Base-by-base conservation (phyloP, 495 filamentous ascomycete genomes). In the Schizothecium vesticola region DNA sequence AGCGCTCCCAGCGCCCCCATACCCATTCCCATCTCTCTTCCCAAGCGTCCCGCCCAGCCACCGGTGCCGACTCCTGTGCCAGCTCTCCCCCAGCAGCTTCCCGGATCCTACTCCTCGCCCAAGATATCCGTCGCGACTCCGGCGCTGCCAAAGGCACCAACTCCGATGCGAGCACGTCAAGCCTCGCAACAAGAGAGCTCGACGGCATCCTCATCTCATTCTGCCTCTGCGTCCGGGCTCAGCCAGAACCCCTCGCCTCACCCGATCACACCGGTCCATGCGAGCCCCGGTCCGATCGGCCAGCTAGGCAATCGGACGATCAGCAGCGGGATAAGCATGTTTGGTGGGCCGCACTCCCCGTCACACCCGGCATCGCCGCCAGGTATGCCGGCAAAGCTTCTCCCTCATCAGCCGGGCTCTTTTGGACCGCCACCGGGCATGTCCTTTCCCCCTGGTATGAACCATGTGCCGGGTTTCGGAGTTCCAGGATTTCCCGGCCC, bases 161-260 rank as follows among this genome's bases (percentile, higher is more conserved):
- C 92, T 24, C 91, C 93, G 16, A 88, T 86, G 67, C 89, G 90
- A 59, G 82, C 86, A 36, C 88, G 93, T 21, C 92, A 93, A 66
- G 73, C 86, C 25, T 97, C 94, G 16, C 91, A 94, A 65, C 92
- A 97, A 76, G 92, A 87, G 31, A 90, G 59, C 91, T 24, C 87
- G 86, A 74, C 85, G 78, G 56, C 91, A 87, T 10, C 91, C 87
- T 58, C 91, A 79, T 78, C 82, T 72, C 76, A 84, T 75, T 73
- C 82, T 69, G 70, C 74, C 29, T 73, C 82, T 69, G 70, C 74
- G 26, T 81, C 81, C 3, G 83, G 78, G 43, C 78, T 85, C 13
- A 90, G 88, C 74, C 88, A 90, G 63, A 87, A 88, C 56, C 85
- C 84, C 31, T 91, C 91, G 24, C 91, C 91, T 25, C 85, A 83